Conservation (phyloP, 768 basidiomycete species). For the Pulveroboletus sp. region DNA sequence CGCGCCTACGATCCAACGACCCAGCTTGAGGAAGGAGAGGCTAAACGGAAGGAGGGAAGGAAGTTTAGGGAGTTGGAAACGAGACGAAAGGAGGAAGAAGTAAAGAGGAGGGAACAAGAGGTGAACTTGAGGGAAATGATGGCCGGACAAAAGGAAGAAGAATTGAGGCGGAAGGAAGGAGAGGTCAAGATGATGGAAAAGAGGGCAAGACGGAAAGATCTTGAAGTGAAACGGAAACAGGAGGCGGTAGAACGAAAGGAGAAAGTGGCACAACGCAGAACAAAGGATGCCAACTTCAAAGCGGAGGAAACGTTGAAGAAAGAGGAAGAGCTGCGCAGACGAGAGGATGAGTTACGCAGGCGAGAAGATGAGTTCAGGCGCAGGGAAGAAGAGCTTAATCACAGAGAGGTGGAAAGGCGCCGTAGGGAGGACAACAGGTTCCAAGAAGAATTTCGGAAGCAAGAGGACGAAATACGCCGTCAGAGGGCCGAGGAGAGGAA, state of each 20-base stretch:
- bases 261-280: constrained; percentile 24
- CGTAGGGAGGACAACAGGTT: constrained; percentile 25
- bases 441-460: constrained; percentile 28
- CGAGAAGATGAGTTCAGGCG: constrained; percentile 25
- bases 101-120: constrained; percentile 23
- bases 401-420: constrained; percentile 29
- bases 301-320: constrained; percentile 22
- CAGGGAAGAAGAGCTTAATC: constrained; percentile 30
- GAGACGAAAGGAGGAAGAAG: constrained; percentile 19
- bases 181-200: constrained; percentile 26
- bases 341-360: constrained; percentile 27
- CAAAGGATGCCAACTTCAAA: constrained; percentile 24
- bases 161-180: constrained; percentile 17
- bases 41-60: constrained; percentile 25
- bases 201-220: constrained; percentile 26
- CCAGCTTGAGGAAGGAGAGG: constrained; percentile 20
- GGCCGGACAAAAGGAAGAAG: constrained; percentile 27
- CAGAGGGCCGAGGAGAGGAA: constrained; percentile 30
- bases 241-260: constrained; percentile 28
- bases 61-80: constrained; percentile 17
- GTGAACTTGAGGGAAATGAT: constrained; percentile 27
- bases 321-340: constrained; percentile 22
- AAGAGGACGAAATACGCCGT: constrained; percentile 28
- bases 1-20: no score
- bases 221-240: constrained; percentile 29